A percentile compares a stretch with the other conserved stretches of the same genome.
These are phyloP conservation scores for Magnolia changhungtana DNA, from an alignment of 164 flowering plant species.

Conservation along the genomic window DNA sequence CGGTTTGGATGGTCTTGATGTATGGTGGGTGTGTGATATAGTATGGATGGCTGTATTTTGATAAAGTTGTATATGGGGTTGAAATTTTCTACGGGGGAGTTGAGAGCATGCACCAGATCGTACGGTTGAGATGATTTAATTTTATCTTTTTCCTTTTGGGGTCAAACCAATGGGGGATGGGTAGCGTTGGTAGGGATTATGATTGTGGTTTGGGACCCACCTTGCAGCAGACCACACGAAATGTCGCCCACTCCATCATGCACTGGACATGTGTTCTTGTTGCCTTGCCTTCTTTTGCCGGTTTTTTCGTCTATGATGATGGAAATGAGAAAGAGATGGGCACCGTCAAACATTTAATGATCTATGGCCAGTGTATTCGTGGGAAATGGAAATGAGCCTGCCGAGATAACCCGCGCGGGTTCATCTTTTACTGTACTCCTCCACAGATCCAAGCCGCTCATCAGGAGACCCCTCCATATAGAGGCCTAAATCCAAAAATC, in stretches of 20 bases:
- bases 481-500: too few species aligned
- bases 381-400: not conserved
- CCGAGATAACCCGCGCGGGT: too few species aligned
- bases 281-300: conserved; percentile 4
- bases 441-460: not conserved
- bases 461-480: not conserved
- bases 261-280: not conserved
- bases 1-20: too few species aligned
- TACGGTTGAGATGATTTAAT: not conserved
- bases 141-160: not conserved
- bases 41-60: too few species aligned
- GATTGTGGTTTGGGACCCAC: not conserved
- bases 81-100: not conserved
- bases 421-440: not conserved
- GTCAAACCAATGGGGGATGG: not conserved
- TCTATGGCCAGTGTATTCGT: not conserved
- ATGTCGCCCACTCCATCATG: conserved; percentile 18
- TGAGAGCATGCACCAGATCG: not conserved
- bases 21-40: too few species aligned
- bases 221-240: conserved; percentile 9
- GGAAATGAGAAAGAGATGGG: conserved; percentile 12
- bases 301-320: conserved; percentile 8
- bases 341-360: not conserved
- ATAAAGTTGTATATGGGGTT: too few species aligned
- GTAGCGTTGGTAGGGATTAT: not conserved